These are phyloP conservation scores for Phaeosphaeriaceae sp. DNA, from an alignment of 2,329 filamentous ascomycete genomes.

Conservation along the genomic window DNA sequence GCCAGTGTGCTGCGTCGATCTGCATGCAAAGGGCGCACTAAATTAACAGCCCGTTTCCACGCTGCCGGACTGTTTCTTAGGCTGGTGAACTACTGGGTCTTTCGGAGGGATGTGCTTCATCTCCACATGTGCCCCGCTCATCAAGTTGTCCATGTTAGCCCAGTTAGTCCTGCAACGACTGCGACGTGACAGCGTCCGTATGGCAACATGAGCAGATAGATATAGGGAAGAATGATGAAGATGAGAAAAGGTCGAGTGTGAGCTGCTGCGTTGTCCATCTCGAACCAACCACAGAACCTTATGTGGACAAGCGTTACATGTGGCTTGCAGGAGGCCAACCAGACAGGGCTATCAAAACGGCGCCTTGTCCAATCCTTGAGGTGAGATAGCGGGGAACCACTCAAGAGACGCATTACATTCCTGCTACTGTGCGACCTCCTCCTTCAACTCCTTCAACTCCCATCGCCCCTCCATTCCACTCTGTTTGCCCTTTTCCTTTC, in stretches of 20 bases:
- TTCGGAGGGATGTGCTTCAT: not conserved
- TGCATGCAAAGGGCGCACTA: constrained; percentile 30
- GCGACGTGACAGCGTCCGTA: not conserved
- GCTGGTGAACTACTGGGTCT: constrained; percentile 1
- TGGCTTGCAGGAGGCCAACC: constrained; percentile 37
- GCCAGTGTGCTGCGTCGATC: constrained; percentile 21
- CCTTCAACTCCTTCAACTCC: constrained; percentile 22
- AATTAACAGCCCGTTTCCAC: constrained; percentile 33
- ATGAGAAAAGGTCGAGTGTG: not conserved
- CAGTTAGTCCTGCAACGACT: no score
- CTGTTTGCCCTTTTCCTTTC: no score
- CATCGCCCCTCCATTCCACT: constrained; percentile 23
- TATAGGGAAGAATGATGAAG: no score
- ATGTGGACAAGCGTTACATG: constrained; percentile 32
- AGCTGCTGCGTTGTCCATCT: constrained; percentile 16
- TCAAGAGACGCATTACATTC: constrained; percentile 37
- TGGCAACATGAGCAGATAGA: no score
- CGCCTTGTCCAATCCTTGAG: constrained; percentile 37
- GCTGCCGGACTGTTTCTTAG: constrained; percentile 23
- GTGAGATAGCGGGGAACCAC: constrained; percentile 37
- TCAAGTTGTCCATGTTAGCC: not conserved
- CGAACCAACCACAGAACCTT: constrained; percentile 27
- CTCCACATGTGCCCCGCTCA: not conserved
- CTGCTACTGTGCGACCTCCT: constrained; percentile 36
- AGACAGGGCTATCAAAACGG: constrained; percentile 34